Conservation (phyloP, 176 grass and related monocot species). For the Phyllostachys edulis region DNA sequence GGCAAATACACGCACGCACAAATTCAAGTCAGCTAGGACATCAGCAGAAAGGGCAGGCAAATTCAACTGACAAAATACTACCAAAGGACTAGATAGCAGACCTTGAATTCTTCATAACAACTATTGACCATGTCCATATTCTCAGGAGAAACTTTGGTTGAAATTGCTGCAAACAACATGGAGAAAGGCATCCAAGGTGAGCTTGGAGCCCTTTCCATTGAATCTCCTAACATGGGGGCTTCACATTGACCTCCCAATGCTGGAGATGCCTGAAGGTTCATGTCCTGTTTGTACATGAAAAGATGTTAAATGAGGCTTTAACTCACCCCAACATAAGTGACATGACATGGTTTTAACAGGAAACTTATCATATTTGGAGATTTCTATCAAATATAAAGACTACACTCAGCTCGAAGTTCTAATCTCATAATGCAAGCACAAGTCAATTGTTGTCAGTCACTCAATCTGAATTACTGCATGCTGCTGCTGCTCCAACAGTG, state of each 20-base stretch:
- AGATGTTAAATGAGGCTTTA: constrained; percentile 26
- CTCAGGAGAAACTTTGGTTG: constrained; percentile 75
- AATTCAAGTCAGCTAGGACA: background rate
- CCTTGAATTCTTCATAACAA: constrained; percentile 97
- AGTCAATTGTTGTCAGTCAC: constrained; percentile 43
- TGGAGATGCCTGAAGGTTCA: constrained; percentile 44
- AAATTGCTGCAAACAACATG: constrained; percentile 97
- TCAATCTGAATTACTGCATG: constrained; percentile 46
- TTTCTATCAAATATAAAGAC: constrained; percentile 54
- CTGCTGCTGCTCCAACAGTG: constrained; percentile 50
- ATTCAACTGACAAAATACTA: background rate
- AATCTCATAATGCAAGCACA: constrained; percentile 53
- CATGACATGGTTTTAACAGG: constrained; percentile 38
- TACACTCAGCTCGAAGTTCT: constrained; percentile 52
- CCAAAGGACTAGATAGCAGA: constrained; percentile 3
- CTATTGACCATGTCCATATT: constrained; percentile 84
- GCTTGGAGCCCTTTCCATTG: constrained; percentile 58
- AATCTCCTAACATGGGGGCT: constrained; percentile 52
- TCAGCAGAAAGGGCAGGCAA: background rate
- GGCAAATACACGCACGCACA: background rate
- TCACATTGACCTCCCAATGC: constrained; percentile 47
- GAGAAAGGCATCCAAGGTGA: constrained; percentile 99
- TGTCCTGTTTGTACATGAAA: constrained; percentile 48
- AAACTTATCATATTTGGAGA: constrained; percentile 62
- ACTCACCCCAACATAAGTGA: constrained; percentile 8